Evolutionary conservation across 306 rosid genomes (phyloP).

Genomic region (Castanea crenata): DNA sequence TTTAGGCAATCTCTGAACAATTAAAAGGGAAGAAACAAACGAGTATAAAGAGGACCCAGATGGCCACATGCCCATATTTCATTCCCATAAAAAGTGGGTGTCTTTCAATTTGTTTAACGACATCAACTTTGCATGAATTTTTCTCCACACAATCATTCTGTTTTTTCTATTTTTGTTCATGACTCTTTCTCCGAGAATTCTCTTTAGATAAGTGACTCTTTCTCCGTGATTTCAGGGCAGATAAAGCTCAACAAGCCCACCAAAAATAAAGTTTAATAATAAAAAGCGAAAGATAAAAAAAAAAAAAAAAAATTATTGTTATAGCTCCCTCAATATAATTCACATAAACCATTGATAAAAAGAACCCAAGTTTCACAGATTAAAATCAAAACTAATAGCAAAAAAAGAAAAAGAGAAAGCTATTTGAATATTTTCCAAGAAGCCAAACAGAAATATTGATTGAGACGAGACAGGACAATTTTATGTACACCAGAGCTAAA

Average conservation of each 20-base stretch:
- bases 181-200: slow-evolving; percentile 54
- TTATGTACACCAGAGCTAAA: background rate
- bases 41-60: slow-evolving; percentile 36
- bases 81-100: slow-evolving; percentile 46
- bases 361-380: background rate
- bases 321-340: slow-evolving; percentile 19
- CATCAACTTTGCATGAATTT: slow-evolving; percentile 38
- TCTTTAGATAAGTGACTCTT: slow-evolving; percentile 9
- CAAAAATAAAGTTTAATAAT: background rate
- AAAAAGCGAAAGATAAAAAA: background rate
- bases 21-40: slow-evolving; percentile 17
- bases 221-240: slow-evolving; percentile 60
- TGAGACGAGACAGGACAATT: background rate
- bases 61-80: slow-evolving; percentile 34
- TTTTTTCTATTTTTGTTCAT: slow-evolving; percentile 14
- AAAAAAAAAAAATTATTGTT: slow-evolving; percentile 9
- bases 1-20: slow-evolving; percentile 17
- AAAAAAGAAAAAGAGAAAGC: background rate
- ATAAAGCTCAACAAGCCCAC: slow-evolving; percentile 32
- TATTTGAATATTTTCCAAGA: slow-evolving; percentile 6
- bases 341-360: background rate
- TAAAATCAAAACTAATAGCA: background rate
- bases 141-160: slow-evolving; percentile 50
- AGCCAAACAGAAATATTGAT: slow-evolving; percentile 14
- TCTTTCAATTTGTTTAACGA: slow-evolving; percentile 37